These are phyloP conservation scores for Schizophyllum amplum DNA, from an alignment of 1,284 basidiomycete genomes.

Conservation along the genomic window DNA sequence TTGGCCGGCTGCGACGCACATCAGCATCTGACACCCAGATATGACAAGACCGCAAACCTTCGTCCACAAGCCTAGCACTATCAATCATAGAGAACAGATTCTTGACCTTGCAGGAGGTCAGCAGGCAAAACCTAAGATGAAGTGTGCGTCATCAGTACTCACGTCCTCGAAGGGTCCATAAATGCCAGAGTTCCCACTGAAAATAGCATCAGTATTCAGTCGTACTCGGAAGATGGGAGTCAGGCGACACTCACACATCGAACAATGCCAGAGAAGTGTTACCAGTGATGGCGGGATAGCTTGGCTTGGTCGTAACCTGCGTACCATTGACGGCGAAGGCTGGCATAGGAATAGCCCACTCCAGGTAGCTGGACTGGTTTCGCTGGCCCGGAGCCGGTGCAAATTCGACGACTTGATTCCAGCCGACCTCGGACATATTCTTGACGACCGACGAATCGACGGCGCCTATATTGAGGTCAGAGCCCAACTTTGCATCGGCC, in stretches of 20 bases:
- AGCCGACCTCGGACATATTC: conserved; percentile 50
- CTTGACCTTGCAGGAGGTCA: conserved; percentile 49
- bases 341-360: conserved; percentile 69
- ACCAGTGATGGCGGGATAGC: conserved; percentile 52
- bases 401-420: conserved; percentile 70
- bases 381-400: conserved; percentile 47
- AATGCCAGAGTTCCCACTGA: conserved; percentile 69
- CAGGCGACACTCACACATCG: conserved; percentile 52
- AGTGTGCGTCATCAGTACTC: conserved; percentile 16
- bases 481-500: conserved; percentile 2
- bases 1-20: conserved; percentile 44
- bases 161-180: conserved; percentile 80
- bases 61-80: conserved; percentile 64
- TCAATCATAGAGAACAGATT: conserved; percentile 57
- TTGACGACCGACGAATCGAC: conserved; percentile 60
- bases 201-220: conserved; percentile 6
- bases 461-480: conserved; percentile 39
- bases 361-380: conserved; percentile 66
- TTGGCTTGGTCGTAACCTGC: conserved; percentile 48
- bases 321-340: conserved; percentile 58
- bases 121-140: neutral
- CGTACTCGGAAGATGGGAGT: conserved; percentile 1
- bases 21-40: neutral
- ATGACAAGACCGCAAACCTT: conserved; percentile 24
- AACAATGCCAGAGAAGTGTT: conserved; percentile 65